Conservation (phyloP, 2,329 filamentous ascomycete species). For the Arthroderma uncinatum region DNA sequence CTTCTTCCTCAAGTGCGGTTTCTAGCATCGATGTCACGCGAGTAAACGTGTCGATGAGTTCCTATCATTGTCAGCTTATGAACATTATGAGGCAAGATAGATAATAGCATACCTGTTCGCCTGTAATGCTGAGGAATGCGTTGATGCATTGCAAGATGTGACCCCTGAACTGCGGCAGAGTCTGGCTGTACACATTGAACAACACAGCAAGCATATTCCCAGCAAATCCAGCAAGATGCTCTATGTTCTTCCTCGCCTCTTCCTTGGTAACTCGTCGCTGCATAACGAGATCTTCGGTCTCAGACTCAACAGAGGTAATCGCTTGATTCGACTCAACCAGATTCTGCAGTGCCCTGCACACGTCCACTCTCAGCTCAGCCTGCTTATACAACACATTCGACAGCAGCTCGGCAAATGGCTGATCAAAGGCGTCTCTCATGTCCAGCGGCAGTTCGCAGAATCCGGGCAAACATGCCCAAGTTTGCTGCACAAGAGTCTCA, state of each 20-base stretch:
- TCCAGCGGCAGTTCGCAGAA: slow-evolving; percentile 92
- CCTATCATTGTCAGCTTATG: slow-evolving; percentile 31
- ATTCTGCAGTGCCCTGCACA: slow-evolving; percentile 76
- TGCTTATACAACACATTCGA: slow-evolving; percentile 90
- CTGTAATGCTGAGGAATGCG: slow-evolving; percentile 80
- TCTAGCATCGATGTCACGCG: slow-evolving; percentile 79
- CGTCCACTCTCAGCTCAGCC: slow-evolving; percentile 70
- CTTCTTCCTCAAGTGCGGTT: slow-evolving; percentile 53
- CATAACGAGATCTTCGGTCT: slow-evolving; percentile 60
- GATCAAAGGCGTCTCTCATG: slow-evolving; percentile 64
- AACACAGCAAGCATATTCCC: slow-evolving; percentile 87
- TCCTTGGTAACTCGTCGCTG: slow-evolving; percentile 68
- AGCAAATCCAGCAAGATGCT: slow-evolving; percentile 67
- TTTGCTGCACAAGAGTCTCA: slow-evolving; percentile 89
- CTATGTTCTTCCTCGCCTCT: slow-evolving; percentile 65
- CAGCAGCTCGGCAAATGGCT: slow-evolving; percentile 76
- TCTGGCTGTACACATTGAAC: slow-evolving; percentile 99
- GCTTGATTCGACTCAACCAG: slow-evolving; percentile 86
- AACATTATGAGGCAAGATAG: slow-evolving; percentile 11
- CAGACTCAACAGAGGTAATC: slow-evolving; percentile 57
- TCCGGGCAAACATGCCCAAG: slow-evolving; percentile 85
- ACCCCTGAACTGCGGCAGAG: slow-evolving; percentile 79
- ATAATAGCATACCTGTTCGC: slow-evolving; percentile 40
- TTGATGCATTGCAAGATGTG: slow-evolving; percentile 92
- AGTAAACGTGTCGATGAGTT: slow-evolving; percentile 79